Base-by-base conservation (phyloP, 129 eudicot genomes). In the Centaurea solstitialis region DNA sequence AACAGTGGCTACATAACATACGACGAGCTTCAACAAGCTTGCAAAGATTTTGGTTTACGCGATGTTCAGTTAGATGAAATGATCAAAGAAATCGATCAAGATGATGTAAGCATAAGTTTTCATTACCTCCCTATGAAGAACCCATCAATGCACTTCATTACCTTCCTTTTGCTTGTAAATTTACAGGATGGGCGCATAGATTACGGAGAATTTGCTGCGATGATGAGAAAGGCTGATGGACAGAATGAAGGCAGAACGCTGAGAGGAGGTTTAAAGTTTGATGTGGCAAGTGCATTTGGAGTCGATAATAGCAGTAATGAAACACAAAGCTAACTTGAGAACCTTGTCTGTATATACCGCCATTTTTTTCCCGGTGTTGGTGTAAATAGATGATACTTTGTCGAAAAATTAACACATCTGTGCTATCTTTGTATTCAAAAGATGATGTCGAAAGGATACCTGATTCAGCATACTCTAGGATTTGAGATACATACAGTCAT, bases 1-100 rank as follows among this genome's bases (percentile, higher is more conserved):
- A 90, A 86, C 1, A 89, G 92, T 68, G 92, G 92, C 7, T 86
- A 84, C 78, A 86, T 89, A 71, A 89, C 93, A 24, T 84, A 72
- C 6, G 93, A 89, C 41, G 92, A 88, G 80, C 92, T 88, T 73
- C 89, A 88, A 71, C 85, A 88, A 66, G 92, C 89, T 18, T 86
- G 90, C 85, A 89, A 87, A 81, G 90, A 89, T 69, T 82, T 89
- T 28, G 73, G 89, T 69, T 23, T 86, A 23, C 64, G 70, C 11
- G 89, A 86, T 8, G 72, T 79, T 78, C 85, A 86, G 13, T 80
- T 82, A 12, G 89, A 82, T 33, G 89, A 86, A 3, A 86, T 76
- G 64, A 82, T 86, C 75, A 86, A 70, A 75, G 89, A 86, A 78
- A 74, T 86, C 23, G 89, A 86, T 75, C 84, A 77, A 61, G 89